Conservation (phyloP, 495 filamentous ascomycete genomes). For the Pseudomonodictys pantanalensis region DNA sequence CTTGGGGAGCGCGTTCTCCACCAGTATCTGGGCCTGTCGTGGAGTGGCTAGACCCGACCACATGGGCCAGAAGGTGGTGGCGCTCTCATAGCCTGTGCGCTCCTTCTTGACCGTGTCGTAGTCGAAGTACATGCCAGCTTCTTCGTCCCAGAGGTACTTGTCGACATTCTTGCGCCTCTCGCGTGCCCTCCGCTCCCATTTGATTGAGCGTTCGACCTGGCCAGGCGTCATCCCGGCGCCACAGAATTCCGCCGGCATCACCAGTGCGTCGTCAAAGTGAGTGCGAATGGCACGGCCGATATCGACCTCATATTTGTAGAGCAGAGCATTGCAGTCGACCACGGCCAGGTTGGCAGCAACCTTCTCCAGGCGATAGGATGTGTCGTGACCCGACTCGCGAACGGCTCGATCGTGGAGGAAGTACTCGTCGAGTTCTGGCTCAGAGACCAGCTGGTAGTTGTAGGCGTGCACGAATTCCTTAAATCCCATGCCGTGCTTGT, state of each 20-base stretch:
- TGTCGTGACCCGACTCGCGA: constrained; percentile 96
- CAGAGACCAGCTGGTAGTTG: constrained; percentile 69
- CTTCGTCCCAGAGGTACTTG: constrained; percentile 85
- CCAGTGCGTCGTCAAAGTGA: constrained; percentile 73
- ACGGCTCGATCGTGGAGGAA: constrained; percentile 94
- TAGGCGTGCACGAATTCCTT: constrained; percentile 81
- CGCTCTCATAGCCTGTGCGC: constrained; percentile 76
- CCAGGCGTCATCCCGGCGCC: constrained; percentile 53
- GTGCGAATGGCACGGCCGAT: constrained; percentile 79
- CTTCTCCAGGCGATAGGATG: constrained; percentile 84
- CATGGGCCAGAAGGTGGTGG: constrained; percentile 93
- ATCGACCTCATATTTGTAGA: constrained; percentile 96
- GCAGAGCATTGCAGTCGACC: constrained; percentile 85
- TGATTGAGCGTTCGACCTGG: constrained; percentile 71
- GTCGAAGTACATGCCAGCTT: constrained; percentile 93
- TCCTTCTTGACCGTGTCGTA: constrained; percentile 80
- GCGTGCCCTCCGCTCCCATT: constrained; percentile 83
- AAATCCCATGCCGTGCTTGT: constrained; percentile 79
- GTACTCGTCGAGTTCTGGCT: constrained; percentile 89
- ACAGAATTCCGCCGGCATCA: constrained; percentile 76
- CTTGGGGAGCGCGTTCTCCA: constrained; percentile 71
- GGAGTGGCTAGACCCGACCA: constrained; percentile 87
- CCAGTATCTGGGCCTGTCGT: constrained; percentile 72
- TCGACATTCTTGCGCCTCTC: constrained; percentile 77
- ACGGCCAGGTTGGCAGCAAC: constrained; percentile 87